Conservation (phyloP, 306 rosid species). For the Vachellia collinsii region DNA sequence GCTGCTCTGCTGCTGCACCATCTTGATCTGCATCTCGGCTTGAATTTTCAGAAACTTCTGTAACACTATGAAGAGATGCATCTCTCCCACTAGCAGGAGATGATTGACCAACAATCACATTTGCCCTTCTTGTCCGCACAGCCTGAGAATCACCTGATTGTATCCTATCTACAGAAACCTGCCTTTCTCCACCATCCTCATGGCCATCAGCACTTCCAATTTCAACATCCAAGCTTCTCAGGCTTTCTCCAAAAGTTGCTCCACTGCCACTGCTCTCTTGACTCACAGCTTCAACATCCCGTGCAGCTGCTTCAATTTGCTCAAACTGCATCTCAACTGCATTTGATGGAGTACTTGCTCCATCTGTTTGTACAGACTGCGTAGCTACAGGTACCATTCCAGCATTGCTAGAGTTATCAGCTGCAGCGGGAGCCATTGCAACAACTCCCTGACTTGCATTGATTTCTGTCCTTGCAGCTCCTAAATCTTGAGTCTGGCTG, state of each 20-base stretch:
- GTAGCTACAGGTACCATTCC: slow-evolving; percentile 55
- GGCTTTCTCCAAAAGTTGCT: slow-evolving; percentile 96
- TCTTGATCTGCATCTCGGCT: slow-evolving; percentile 92
- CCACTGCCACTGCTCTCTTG: slow-evolving; percentile 99
- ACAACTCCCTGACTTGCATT: slow-evolving; percentile 53
- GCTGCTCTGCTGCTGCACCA: slow-evolving; percentile 70
- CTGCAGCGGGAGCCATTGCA: slow-evolving; percentile 41
- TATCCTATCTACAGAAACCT: slow-evolving; percentile 73
- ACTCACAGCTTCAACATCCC: slow-evolving; percentile 97
- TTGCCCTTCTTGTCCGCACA: slow-evolving; percentile 74
- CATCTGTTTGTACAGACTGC: slow-evolving; percentile 57
- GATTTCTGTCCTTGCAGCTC: slow-evolving; percentile 57
- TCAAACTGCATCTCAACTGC: slow-evolving; percentile 91
- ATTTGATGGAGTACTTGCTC: slow-evolving; percentile 53
- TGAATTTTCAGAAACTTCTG: slow-evolving; percentile 92
- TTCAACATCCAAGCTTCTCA: slow-evolving; percentile 96
- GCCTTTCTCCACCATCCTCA: slow-evolving; percentile 93
- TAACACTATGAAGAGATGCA: slow-evolving; percentile 82
- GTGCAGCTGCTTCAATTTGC: slow-evolving; percentile 68
- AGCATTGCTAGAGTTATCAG: slow-evolving; percentile 43
- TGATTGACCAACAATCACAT: slow-evolving; percentile 62
- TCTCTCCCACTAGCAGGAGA: slow-evolving; percentile 79
- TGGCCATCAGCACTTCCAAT: slow-evolving; percentile 98
- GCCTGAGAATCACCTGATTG: slow-evolving; percentile 74
- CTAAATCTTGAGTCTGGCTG: slow-evolving; percentile 56